Base-by-base conservation (phyloP, 140 eudicot genomes). In the Flaveria floridana region DNA sequence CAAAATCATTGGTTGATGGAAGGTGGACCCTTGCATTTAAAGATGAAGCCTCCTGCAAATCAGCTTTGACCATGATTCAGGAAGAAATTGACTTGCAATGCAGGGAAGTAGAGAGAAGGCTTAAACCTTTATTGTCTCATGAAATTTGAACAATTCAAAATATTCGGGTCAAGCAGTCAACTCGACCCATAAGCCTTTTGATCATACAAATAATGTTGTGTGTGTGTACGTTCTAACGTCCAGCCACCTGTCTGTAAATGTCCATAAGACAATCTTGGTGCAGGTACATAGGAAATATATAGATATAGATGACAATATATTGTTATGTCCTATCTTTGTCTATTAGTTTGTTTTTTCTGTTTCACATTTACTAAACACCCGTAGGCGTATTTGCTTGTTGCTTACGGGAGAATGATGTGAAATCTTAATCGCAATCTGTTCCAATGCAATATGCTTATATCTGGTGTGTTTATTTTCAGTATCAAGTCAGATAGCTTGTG, bases 11-110 rank as follows among this genome's bases (percentile, higher is more conserved):
- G 86, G 96, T 90, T 70, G 99, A 94, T 82, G 99, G 99, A 76
- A 85, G 97, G 63, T 94, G 99, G 99, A 94, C 97, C 39, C 85
- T 94, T 75, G 99, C 99, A 37, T 94, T 94, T 68, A 84, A 85
- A 65, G 97, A 94, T 48, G 97, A 85, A 74, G 84, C 80, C 52
- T 81, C 94, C 50, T 94, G 99, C 85, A 81, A 82, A 76, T 70
- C 76, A 23, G 96, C 99, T 53, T 70, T 83, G 71, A 81, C 88
- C 68, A 90, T 94, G 96, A 78, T 88, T 71, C 73, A 76, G 7
- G 91, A 94, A 52, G 99, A 94, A 76, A 66, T 77, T 10, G 72
- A 86, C 59, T 71, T 80, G 71, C 97, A 65, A 71, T 76, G 86
- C 79, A 78, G 28, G 44, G 90, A 82, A 69, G 96, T 94, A 18